phyloP scores from a whole-genome alignment of 2,329 filamentous ascomycete species.

The Nemania sp. region DNA sequence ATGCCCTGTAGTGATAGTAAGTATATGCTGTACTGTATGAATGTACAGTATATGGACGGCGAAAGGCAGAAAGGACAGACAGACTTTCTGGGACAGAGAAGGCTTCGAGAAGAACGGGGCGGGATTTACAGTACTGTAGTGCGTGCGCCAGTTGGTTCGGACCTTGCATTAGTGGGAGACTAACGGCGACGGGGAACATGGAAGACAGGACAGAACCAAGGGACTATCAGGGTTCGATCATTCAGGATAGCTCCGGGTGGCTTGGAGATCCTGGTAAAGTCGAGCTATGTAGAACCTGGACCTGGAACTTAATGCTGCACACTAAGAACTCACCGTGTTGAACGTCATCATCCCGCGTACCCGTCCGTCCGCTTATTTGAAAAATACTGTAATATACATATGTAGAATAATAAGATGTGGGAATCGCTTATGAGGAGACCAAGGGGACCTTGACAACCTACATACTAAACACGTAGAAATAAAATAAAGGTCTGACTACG shows the following conservation, averaged over 20 bases:
- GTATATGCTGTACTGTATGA: no score
- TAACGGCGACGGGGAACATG: slow-evolving; percentile 47
- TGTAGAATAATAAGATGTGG: slow-evolving; percentile 16
- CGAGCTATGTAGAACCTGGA: slow-evolving; percentile 17
- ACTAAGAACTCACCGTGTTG: slow-evolving; percentile 24
- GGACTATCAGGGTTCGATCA: slow-evolving; percentile 23
- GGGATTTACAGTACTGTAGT: slow-evolving; percentile 23
- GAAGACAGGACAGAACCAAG: slow-evolving; percentile 36
- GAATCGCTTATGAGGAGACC: slow-evolving; percentile 1
- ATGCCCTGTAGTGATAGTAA: no score
- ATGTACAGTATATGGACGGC: slow-evolving; percentile 22
- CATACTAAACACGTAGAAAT: not conserved
- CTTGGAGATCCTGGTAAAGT: slow-evolving; percentile 30
- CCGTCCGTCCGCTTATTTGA: slow-evolving; percentile 2
- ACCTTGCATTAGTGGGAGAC: slow-evolving; percentile 43
- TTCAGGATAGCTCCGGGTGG: slow-evolving; percentile 35
- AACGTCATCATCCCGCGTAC: slow-evolving; percentile 6
- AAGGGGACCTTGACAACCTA: not conserved
- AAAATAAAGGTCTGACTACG: not conserved
- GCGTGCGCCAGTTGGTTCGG: slow-evolving; percentile 45
- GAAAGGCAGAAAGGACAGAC: no score
- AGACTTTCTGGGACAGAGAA: no score
- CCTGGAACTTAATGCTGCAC: not conserved
- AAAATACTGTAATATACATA: not conserved
- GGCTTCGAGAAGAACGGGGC: slow-evolving; percentile 46